phyloP scores from a whole-genome alignment of 805 yeast genomes.

The Candida orba region DNA sequence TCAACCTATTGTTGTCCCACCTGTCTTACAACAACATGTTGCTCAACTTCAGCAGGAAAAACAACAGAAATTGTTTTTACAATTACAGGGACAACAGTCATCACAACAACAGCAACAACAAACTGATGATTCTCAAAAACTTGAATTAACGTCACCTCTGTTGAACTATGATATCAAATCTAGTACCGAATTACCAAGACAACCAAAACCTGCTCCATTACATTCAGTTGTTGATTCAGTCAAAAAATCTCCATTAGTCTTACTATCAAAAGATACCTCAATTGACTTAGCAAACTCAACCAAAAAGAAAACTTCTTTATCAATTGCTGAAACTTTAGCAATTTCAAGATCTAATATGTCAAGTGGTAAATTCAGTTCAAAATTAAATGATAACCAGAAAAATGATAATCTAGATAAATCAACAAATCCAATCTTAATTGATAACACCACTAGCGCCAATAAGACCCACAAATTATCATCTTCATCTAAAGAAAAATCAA shows the following conservation, averaged over 20 bases:
- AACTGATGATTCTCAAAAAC: neutral
- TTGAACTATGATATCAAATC: too few species aligned
- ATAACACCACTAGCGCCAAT: neutral
- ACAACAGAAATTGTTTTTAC: conserved; percentile 15
- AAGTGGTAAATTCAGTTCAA: conserved; percentile 23
- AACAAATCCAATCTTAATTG: too few species aligned
- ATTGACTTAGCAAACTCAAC: conserved; percentile 15
- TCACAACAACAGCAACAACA: neutral
- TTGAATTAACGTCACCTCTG: neutral
- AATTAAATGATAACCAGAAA: conserved; percentile 14
- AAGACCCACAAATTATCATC: neutral
- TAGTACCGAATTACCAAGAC: conserved; percentile 3
- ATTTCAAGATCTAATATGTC: conserved; percentile 41
- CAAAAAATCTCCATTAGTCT: conserved; percentile 17
- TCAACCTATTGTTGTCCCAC: conserved; percentile 8
- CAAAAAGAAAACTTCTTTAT: conserved; percentile 28
- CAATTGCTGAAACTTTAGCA: conserved; percentile 58
- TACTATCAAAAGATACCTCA: conserved; percentile 22
- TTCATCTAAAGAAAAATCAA: neutral
- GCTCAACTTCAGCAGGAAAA: conserved; percentile 21
- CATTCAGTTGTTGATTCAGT: too few species aligned
- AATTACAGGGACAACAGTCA: conserved; percentile 9
- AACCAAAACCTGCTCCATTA: conserved; percentile 11
- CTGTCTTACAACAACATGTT: conserved; percentile 14
- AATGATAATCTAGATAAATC: too few species aligned